Base-by-base conservation (phyloP, 495 filamentous ascomycete species). In the Hypomontagnella monticulosa region DNA sequence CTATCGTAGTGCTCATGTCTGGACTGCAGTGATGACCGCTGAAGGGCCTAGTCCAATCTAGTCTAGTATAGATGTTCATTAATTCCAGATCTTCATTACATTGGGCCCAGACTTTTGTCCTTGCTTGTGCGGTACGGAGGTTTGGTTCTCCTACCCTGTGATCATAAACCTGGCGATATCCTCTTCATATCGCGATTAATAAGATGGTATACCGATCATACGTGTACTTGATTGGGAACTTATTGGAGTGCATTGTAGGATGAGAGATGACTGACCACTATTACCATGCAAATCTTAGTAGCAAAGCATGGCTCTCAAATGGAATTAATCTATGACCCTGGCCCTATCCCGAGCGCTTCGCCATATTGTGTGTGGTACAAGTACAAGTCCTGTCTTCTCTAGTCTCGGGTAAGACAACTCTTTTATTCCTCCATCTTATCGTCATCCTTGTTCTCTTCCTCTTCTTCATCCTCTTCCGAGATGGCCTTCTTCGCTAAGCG, bases 401-500 rank as follows among this genome's bases (percentile, higher is more conserved):
- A 11, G 30, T 16, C 14, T 19, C 43, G 11, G 52, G 18, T 12
- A 12, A 52, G 30, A 20, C 27, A 27, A 11, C 30, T 36, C 14
- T 18, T 67, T 77, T 83, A 92, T 79, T 92, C 89, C 77, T 92
- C 86, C 90, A 92, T 92, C 76, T 87, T 88, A 66, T 91, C 88
- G 27, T 81, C 83, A 23, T 79, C 70, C 71, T 82, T 78, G 67
- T 81, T 74, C 70, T 81, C 81, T 51, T 84, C 83, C 34, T 89
- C 88, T 6, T 92, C 89, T 36, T 91, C 90, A 15, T 90, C 87
- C 36, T 91, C 89, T 56, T 89, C 91, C 14, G 91, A 90, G 71
- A 93, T 76, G 32, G 85, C 82, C 80, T 87, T 88, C 83, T 92
- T 93, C n/a, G 92, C 92, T 64, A 88, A 82, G 73, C 83, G 86